phyloP scores from a whole-genome alignment of 1,139 yeast species.

The Meyerozyma smithsonii region DNA sequence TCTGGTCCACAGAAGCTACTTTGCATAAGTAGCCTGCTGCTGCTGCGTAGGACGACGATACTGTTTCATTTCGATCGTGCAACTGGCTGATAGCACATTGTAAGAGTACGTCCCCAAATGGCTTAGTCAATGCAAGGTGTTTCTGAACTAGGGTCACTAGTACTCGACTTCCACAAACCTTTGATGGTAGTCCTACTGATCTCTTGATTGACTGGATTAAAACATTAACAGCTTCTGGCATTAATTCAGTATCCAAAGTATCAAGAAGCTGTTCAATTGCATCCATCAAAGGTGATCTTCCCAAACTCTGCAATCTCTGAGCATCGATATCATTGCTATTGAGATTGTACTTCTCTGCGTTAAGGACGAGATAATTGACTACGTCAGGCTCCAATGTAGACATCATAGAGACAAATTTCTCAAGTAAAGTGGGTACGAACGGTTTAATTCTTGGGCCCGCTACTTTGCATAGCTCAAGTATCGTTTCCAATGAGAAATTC shows the following conservation, averaged over 20 bases:
- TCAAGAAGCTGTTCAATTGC: slow-evolving; percentile 72
- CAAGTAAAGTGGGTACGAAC: slow-evolving; percentile 64
- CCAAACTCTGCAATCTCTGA: slow-evolving; percentile 66
- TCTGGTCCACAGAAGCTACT: slow-evolving; percentile 49
- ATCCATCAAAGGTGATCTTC: slow-evolving; percentile 85
- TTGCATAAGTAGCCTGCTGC: slow-evolving; percentile 79
- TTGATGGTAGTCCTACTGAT: slow-evolving; percentile 88
- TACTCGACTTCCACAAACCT: slow-evolving; percentile 80
- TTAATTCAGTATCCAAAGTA: slow-evolving; percentile 45
- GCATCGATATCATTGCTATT: slow-evolving; percentile 72
- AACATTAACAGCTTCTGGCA: slow-evolving; percentile 48
- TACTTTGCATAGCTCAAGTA: slow-evolving; percentile 64
- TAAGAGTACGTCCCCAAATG: slow-evolving; percentile 61
- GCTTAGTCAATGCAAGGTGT: slow-evolving; percentile 49
- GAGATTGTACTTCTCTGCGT: slow-evolving; percentile 83
- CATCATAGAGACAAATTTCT: slow-evolving; percentile 66
- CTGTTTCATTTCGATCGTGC: slow-evolving; percentile 66
- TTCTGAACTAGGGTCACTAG: slow-evolving; percentile 60
- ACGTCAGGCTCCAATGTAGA: slow-evolving; percentile 91
- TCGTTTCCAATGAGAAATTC: slow-evolving; percentile 67
- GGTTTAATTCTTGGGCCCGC: slow-evolving; percentile 58
- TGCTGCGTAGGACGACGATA: slow-evolving; percentile 71
- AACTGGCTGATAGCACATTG: slow-evolving; percentile 56
- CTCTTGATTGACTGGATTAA: slow-evolving; percentile 51
- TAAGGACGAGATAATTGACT: slow-evolving; percentile 76